Base-by-base conservation (phyloP, 352 stramenopile species). In the Globisporangium sylvaticum region DNA sequence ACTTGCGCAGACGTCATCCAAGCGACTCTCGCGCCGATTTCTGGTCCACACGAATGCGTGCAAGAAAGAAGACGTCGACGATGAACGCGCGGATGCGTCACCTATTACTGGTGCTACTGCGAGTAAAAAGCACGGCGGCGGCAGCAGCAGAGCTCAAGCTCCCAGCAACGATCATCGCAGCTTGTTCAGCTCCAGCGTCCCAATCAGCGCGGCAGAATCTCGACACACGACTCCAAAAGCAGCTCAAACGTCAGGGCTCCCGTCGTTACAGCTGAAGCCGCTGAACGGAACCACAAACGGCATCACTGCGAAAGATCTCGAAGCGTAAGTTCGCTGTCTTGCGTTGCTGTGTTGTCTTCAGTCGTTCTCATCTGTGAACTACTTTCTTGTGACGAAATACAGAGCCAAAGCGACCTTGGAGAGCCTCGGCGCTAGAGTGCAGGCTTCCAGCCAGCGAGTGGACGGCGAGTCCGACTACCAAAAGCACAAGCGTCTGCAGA, bases 401-500 rank as follows among this genome's bases (percentile, higher is more conserved):
- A 73, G 67, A 14, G 67, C 67, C 6, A 70, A 66, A n/a, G 37
- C 64, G n/a, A 52, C 42, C n/a, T 18, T 73, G 22, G 25, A 10
- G 8, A 55, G 25, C n/a, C 67, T 73, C 27, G 22, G 46, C 9
- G 53, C 27, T 6, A 61, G 31, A 29, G 68, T 73, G 12, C 25
- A 71, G 22, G 22, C 56, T 1, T 22, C 12, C 5, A 69, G 53
- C 18, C 4, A 44, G 5, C 54, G 64, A 1, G 68, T 78, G 1
- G 24, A 24, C 0, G 58, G 61, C 29, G 79, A 88, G 58, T 72
- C 64, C 9, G 60, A 64, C 4, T 79, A 71, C 37, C 74, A 86
- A 69, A 68, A 67, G 56, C 50, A 57, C 20, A 74, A 76, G 61
- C 71, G 80, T 7, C 74, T 84, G 54, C 68, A 84, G 4, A 88